Evolutionary conservation across 2,329 filamentous ascomycete genomes (phyloP).

Genomic region (Neobulgaria alba): DNA sequence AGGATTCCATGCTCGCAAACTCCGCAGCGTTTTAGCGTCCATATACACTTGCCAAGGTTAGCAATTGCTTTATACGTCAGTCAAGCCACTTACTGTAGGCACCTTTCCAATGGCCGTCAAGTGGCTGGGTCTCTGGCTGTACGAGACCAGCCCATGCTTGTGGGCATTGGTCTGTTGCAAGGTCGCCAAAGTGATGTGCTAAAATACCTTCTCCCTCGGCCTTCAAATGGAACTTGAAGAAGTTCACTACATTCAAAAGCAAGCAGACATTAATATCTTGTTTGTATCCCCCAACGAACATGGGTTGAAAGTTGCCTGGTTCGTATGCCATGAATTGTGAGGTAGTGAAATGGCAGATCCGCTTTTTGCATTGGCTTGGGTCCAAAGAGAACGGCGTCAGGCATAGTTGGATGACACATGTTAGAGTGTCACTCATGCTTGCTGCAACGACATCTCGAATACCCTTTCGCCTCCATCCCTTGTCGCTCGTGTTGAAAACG

Average conservation of each 20-base stretch:
- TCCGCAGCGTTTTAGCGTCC: conserved; percentile 12
- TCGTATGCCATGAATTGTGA: conserved; percentile 39
- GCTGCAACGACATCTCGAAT: conserved; percentile 6
- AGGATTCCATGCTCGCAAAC: conserved; percentile 12
- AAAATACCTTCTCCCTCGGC: conserved; percentile 32
- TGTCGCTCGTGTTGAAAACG: conserved; percentile 15
- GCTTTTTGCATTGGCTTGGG: conserved; percentile 21
- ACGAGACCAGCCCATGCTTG: conserved; percentile 34
- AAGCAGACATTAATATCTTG: conserved; percentile 36
- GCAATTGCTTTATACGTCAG: neutral
- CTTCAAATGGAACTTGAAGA: conserved; percentile 43
- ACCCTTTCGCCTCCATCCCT: conserved; percentile 1
- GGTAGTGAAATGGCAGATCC: conserved; percentile 31
- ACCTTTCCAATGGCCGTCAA: conserved; percentile 41
- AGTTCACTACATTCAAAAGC: conserved; percentile 40
- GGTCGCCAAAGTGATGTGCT: conserved; percentile 27
- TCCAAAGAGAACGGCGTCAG: conserved; percentile 19
- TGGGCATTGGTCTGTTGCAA: conserved; percentile 32
- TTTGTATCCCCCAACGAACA: conserved; percentile 34
- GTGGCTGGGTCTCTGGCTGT: conserved; percentile 25
- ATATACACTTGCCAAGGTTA: conserved; percentile 15
- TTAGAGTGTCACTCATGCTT: conserved; percentile 4
- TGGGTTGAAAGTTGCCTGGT: conserved; percentile 25
- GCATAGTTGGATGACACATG: conserved; percentile 23
- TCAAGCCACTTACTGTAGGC: conserved; percentile 33